Conservation (phyloP, 192 early-diverging fungal species). For the Umbelopsis sp. region DNA sequence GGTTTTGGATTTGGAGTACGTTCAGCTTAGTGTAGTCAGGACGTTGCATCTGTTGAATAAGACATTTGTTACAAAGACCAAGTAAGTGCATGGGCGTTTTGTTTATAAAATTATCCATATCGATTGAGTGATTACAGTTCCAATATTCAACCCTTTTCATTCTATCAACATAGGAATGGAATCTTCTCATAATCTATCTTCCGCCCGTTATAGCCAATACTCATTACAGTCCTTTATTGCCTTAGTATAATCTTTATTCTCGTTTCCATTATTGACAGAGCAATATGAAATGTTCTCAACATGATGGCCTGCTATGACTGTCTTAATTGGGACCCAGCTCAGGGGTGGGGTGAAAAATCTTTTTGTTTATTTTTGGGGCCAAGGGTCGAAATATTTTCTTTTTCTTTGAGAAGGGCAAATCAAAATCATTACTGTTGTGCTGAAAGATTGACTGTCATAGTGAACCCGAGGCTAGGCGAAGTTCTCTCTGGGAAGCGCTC, state of each 20-base stretch:
- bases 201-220: background rate
- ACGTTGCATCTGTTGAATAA: conserved; percentile 81
- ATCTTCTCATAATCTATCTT: background rate
- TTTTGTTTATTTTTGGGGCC: background rate
- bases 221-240: conserved; percentile 9
- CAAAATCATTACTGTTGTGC: conserved; percentile 7
- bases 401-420: background rate
- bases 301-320: too few relatives aligned
- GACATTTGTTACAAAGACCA: conserved; percentile 67
- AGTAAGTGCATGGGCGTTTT: conserved; percentile 45
- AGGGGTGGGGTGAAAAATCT: too few relatives aligned
- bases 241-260: conserved; percentile 18
- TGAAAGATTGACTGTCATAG: background rate
- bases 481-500: conserved; percentile 15
- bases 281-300: background rate
- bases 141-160: too few relatives aligned
- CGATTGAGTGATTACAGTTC: too few relatives aligned
- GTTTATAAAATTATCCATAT: too few relatives aligned
- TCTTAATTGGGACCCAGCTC: too few relatives aligned
- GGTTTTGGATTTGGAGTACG: conserved; percentile 89
- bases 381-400: too few relatives aligned
- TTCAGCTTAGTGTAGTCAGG: conserved; percentile 85
- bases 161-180: background rate
- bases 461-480: background rate
- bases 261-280: background rate